Evolutionary conservation across 2,329 filamentous ascomycete genomes (phyloP), one percentile per base, ranked within the genome.

Genomic region (Fusarium cicatricum): DNA sequence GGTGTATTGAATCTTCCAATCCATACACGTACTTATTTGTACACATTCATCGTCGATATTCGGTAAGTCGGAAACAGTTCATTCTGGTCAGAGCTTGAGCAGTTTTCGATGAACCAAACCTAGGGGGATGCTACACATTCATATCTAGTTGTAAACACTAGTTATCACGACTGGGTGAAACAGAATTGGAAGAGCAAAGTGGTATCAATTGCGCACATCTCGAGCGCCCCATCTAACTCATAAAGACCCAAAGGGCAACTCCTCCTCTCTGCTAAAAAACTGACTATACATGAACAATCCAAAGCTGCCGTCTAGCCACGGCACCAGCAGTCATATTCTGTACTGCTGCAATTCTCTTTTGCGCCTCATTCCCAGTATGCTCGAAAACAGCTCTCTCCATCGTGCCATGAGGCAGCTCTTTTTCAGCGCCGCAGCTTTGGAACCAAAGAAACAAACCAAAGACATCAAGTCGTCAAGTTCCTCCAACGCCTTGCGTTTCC

Each of bases 121-220:
- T 21, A 21, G 21, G 4, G 4, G 21, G 7, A 4, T 21, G 21
- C 19, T 19, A n/a, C n/a, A n/a, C n/a, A n/a, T n/a, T n/a, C n/a
- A n/a, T n/a, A n/a, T n/a, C n/a, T n/a, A n/a, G n/a, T 15, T 36
- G 10, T 36, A 15, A 11, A 16, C 17, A 17, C 3, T 9, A 36
- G 6, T 11, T 11, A 36, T 42, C 39, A 29, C 29, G 32, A 12
- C n/a, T 31, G 16, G 29, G 3, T 21, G 16, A 17, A 26, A 34
- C 2, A 5, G 11, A 19, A 21, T 21, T 36, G 12, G n/a, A 52
- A 54, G 42, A 59, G 55, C 59, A 60, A 65, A 55, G 26, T 67
- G 65, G 62, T 67, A 67, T 67, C 65, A 68, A 67, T 68, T 67
- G 59, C 57, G 46, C 39, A 48, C 52, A 55, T 32, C 36, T 58